Base-by-base conservation (phyloP, 1,284 basidiomycete genomes). In the Meripilus lineatus region DNA sequence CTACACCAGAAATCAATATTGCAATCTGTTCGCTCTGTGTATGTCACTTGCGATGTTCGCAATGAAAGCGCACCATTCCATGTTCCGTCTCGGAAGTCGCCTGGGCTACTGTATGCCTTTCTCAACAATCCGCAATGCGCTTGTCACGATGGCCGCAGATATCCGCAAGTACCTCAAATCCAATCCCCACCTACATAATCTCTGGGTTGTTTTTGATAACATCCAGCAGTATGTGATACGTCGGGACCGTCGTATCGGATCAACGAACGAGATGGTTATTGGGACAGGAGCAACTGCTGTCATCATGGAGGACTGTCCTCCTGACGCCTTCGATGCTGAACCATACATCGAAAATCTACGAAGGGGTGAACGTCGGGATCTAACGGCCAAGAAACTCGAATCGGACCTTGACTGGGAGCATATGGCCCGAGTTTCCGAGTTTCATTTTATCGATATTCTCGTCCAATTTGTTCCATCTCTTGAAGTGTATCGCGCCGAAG, bases 191-290 rank as follows among this genome's bases (percentile, higher is more conserved):
- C n/a, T n/a, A n/a, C n/a, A n/a, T n/a, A n/a, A n/a, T n/a, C n/a
- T n/a, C n/a, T n/a, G n/a, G n/a, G n/a, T n/a, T n/a, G n/a, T n/a
- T 7, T 6, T 40, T 5, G 49, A 53, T 36, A 53, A 53, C 24
- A 26, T 53, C 7, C 49, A 50, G 39, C 25, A 26, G 3, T 42
- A 42, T 20, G 20, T 22, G 2, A 25, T 25, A 11, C 25, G 17
- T 1, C 35, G 46, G 6, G 42, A 45, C 20, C 46, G 21, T 2
- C 35, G 42, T 1, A 50, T 50, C 11, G 49, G 51, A 8, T 14
- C 8, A 4, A 18, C 33, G 20, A 47, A 47, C 30, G 28, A 40
- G 33, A 49, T 53, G 51, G 47, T 50, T 23, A 47, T 28, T 4
- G 51, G 49, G 1, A 42, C 40, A 5, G 49, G 32, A 2, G 49